Evolutionary conservation across 192 early-diverging fungal species (phyloP), one percentile per base, ranked within the genome.

Genomic region (Diversispora epigaea): DNA sequence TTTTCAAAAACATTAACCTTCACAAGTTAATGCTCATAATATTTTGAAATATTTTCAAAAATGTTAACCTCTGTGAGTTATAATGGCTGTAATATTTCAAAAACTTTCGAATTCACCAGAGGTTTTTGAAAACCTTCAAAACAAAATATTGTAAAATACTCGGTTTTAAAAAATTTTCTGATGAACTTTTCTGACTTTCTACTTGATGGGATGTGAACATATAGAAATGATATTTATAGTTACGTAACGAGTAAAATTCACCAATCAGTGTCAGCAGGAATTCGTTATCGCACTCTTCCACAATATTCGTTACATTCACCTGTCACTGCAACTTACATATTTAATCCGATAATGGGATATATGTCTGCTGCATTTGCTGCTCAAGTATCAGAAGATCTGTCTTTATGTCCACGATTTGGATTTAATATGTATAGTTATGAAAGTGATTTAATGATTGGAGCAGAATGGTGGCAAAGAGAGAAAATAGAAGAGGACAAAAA

Each of bases 291-390:
- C 66, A 85, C 91, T 47, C 84, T 87, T 40, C 85, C 82, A 57
- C 82, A 80, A 49, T 49, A 76, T 44, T 64, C 74, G 4, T 75
- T 68, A 32, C 65, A 44, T 22, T 32, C 77, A 52, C 32, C 78
- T 15, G 15, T 66, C 69, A 89, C 81, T 25, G 73, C 92, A 19
- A 94, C 94, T 4, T 89, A 94, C 67, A 86, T 92, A 10, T 73
- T 91, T 45, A 98, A 95, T 69, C 96, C 95, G 14, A 91, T 96
- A 77, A 95, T 98, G 90, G 97, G 97, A 44, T 94, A 97, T 76
- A 79, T 95, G 76, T 90, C 92, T 49, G 82, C 91, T 39, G 88
- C 92, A 6, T 97, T 95, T 86, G 90, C 91, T 0, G 89, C 93
- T 19, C 90, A 92, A 70, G 85, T 97, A 22, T 85, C 87, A 40